Percentiles rank a stretch among this genome's conserved stretches.
phyloP scores from a whole-genome alignment of 345 rosid genomes.

The Sonneratia caseolaris region DNA sequence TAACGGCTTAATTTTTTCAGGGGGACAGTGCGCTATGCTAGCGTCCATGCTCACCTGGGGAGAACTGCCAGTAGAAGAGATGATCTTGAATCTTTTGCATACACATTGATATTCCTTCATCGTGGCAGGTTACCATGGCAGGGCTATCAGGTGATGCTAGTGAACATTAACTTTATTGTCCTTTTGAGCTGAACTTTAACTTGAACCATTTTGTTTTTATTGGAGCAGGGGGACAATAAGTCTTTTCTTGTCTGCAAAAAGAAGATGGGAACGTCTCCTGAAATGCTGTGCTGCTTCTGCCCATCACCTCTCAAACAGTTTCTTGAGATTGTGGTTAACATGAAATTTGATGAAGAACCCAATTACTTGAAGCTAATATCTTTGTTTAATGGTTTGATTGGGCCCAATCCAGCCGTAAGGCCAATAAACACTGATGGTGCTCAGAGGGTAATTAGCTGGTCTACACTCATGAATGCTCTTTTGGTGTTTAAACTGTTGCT shows the following conservation, averaged over 20 bases:
- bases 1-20: constrained; percentile 25
- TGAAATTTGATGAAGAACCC: constrained; percentile 96
- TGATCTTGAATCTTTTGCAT: constrained; percentile 96
- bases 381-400: constrained; percentile 63
- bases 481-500: constrained; percentile 4
- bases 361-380: constrained; percentile 86
- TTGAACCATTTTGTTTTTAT: background rate
- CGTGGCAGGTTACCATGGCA: constrained; percentile 99
- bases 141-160: constrained; percentile 71
- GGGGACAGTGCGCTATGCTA: constrained; percentile 97
- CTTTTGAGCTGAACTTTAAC: background rate
- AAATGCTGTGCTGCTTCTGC: constrained; percentile 84
- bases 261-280: constrained; percentile 91
- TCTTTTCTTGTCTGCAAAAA: constrained; percentile 94
- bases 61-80: constrained; percentile 97
- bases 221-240: constrained; percentile 82
- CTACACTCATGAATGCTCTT: background rate
- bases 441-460: constrained; percentile 42
- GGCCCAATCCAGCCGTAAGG: constrained; percentile 65
- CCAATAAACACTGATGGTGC: constrained; percentile 97
- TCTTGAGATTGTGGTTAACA: constrained; percentile 84
- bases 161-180: constrained; percentile 4
- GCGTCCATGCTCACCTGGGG: constrained; percentile 96
- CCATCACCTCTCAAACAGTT: constrained; percentile 76
- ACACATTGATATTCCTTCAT: constrained; percentile 83